Conservation (phyloP, 768 basidiomycete species). For the Leccinum barrowsii region DNA sequence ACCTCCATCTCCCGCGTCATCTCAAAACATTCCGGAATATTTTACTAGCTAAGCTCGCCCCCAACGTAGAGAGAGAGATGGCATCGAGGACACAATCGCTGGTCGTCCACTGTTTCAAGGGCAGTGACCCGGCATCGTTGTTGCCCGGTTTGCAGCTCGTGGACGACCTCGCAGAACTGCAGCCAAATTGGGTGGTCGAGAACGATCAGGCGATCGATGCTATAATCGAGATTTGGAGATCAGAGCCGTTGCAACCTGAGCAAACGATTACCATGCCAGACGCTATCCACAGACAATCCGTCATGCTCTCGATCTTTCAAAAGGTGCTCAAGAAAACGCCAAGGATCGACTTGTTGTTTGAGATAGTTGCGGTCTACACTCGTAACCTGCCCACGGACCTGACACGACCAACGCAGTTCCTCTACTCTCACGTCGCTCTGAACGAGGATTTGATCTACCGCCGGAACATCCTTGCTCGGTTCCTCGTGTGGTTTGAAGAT, state of each 20-base stretch:
- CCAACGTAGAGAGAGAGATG: conserved; percentile 67
- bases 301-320: conserved; percentile 77
- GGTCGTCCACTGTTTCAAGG: conserved; percentile 47
- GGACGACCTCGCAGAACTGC: conserved; percentile 65
- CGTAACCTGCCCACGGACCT: conserved; percentile 80
- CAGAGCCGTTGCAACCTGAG: conserved; percentile 44
- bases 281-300: conserved; percentile 52
- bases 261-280: conserved; percentile 46
- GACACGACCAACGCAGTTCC: conserved; percentile 73
- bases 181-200: conserved; percentile 69
- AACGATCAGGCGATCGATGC: conserved; percentile 66
- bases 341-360: conserved; percentile 86
- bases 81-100: conserved; percentile 55
- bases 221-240: conserved; percentile 70
- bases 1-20: conserved; percentile 74
- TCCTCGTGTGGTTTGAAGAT: conserved; percentile 81
- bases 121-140: conserved; percentile 47
- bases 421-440: conserved; percentile 81
- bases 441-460: conserved; percentile 66
- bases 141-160: conserved; percentile 74
- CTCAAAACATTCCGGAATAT: conserved; percentile 83
- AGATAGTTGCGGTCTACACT: conserved; percentile 77
- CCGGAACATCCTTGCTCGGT: conserved; percentile 80
- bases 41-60: conserved; percentile 74
- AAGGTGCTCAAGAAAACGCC: conserved; percentile 64